Evolutionary conservation across 345 rosid genomes (phyloP).

Genomic region (Salix arbutifolia): DNA sequence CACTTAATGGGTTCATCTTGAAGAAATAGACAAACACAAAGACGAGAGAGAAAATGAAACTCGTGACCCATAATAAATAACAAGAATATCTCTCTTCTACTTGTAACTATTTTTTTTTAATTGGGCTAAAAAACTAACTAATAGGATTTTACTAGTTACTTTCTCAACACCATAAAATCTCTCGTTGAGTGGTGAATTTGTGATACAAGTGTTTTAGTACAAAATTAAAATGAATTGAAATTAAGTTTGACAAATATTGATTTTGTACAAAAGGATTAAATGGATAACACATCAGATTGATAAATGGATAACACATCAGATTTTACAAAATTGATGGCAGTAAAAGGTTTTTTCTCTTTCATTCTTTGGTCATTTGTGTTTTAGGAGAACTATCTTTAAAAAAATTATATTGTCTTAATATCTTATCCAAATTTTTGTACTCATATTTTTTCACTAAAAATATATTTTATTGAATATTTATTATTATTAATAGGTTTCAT

Average conservation of each 20-base stretch:
- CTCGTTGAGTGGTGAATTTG: neutral
- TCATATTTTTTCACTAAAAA: neutral
- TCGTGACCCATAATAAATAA: no score
- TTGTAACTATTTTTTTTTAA: no score
- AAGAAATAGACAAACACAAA: no score
- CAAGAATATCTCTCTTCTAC: no score
- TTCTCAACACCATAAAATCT: no score
- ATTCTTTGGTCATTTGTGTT: neutral
- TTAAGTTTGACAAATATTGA: neutral
- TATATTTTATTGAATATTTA: neutral
- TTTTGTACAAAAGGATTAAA: neutral
- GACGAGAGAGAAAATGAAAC: no score
- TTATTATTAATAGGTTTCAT: neutral
- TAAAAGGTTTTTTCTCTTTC: neutral
- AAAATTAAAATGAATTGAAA: neutral
- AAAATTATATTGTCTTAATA: neutral
- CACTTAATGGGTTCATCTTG: no score
- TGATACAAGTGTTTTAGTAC: neutral
- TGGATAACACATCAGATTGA: neutral
- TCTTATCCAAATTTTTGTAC: neutral
- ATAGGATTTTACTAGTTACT: no score
- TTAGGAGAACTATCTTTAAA: neutral
- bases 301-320: neutral
- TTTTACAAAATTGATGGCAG: no score
- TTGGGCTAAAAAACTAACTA: no score